Percentiles rank a stretch among this genome's conserved stretches.
Conservation (phyloP, 1,139 yeast species). For the Kurtzmaniella natalensis region DNA sequence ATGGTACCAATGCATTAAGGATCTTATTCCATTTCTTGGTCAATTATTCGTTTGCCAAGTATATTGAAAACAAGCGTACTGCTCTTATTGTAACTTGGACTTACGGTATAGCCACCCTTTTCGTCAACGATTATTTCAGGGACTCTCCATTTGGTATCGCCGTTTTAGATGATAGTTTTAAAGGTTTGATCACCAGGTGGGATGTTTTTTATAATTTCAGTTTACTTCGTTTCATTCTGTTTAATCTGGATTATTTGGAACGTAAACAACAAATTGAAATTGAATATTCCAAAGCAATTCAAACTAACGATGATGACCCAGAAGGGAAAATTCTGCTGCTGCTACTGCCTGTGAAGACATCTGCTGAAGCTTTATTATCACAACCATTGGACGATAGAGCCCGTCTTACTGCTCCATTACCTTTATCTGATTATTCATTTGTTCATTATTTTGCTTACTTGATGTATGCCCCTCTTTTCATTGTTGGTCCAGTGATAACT, state of each 20-base stretch:
- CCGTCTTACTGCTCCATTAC: slow-evolving; percentile 64
- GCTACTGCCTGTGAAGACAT: no score
- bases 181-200: slow-evolving; percentile 86
- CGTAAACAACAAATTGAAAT: slow-evolving; percentile 19
- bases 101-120: slow-evolving; percentile 71
- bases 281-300: slow-evolving; percentile 11
- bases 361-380: neutral
- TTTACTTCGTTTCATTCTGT: slow-evolving; percentile 77
- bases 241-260: slow-evolving; percentile 70
- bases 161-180: slow-evolving; percentile 52
- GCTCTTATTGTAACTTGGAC: slow-evolving; percentile 56
- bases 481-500: slow-evolving; percentile 93
- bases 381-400: slow-evolving; percentile 53
- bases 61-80: slow-evolving; percentile 22
- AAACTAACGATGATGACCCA: neutral
- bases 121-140: slow-evolving; percentile 68
- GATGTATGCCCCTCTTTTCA: slow-evolving; percentile 81
- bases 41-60: slow-evolving; percentile 51
- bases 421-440: slow-evolving; percentile 53
- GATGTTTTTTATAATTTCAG: slow-evolving; percentile 94
- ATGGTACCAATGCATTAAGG: slow-evolving; percentile 70
- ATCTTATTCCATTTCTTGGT: slow-evolving; percentile 54
- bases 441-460: slow-evolving; percentile 70
- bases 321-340: no score
- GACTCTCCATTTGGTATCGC: slow-evolving; percentile 49